These are phyloP conservation scores for Monilinia laxa DNA, from an alignment of 2,329 filamentous ascomycete species.

Conservation along the genomic window DNA sequence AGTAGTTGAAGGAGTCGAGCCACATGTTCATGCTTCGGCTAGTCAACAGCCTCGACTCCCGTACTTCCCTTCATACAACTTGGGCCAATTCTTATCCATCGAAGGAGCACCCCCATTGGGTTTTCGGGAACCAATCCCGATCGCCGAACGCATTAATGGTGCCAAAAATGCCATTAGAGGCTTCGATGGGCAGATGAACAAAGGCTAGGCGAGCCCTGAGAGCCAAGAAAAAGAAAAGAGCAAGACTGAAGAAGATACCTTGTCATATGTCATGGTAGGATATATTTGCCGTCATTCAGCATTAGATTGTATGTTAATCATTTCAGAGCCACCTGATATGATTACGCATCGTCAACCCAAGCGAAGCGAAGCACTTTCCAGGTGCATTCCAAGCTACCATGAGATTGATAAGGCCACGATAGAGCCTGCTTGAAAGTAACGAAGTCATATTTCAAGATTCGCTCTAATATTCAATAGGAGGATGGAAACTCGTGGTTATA, in stretches of 20 bases:
- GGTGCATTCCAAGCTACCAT: too few relatives aligned
- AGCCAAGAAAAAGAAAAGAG: neutral
- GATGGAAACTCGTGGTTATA: neutral
- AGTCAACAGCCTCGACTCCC: neutral
- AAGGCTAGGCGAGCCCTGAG: neutral
- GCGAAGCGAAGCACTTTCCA: neutral
- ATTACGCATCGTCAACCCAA: neutral
- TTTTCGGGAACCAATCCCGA: conserved; percentile 14
- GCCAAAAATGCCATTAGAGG: conserved; percentile 6
- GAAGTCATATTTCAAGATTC: neutral
- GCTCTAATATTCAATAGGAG: neutral
- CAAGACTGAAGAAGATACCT: conserved; percentile 2
- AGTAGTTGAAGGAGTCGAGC: neutral
- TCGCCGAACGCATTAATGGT: conserved; percentile 1
- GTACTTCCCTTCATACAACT: neutral
- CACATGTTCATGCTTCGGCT: neutral
- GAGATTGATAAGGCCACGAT: neutral
- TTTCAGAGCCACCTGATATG: neutral
- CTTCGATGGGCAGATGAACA: conserved; percentile 18
- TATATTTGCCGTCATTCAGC: neutral
- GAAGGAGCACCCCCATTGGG: conserved; percentile 5
- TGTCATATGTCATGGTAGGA: conserved; percentile 5
- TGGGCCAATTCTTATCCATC: neutral
- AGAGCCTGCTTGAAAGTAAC: neutral
- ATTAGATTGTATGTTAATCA: neutral